Base-by-base conservation (phyloP, 1,284 basidiomycete genomes). In the Cutaneotrichosporon sp. region DNA sequence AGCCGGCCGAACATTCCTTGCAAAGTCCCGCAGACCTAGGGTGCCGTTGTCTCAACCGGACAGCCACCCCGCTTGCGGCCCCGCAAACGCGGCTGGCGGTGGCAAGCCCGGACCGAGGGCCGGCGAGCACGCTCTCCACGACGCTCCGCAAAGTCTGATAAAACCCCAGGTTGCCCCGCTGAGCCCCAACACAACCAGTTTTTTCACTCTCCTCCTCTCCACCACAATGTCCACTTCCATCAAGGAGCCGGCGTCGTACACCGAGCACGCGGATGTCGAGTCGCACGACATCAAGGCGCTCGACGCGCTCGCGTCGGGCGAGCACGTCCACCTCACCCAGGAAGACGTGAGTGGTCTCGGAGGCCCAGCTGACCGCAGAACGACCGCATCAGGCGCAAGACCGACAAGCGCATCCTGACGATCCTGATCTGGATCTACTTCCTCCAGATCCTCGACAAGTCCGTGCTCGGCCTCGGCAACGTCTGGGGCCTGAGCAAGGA, bases 391-490 rank as follows among this genome's bases (percentile, higher is more conserved):
- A 31, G 66, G 11, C 56, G 66, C 20, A 72, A 72, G 61, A 69
- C 68, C 27, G 70, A 72, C 55, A 67, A 61, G 54, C 47, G 52
- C 11, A 68, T 72, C 31, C 63, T 75, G 9, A 33, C 57, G 33
- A 66, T 72, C 52, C 66, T 75, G 50, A 59, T 68, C 36, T 71
- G 68, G 72, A 62, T 76, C 16, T 75, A 74, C 64, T 71, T 74
- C 56, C 45, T 75, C 22, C 73, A 75, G 54, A 72, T 71, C 58
- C 60, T 74, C 38, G 72, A 73, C 64, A 73, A 73, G 60, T 53
- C 59, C 8, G 54, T 45, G 18, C 62, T 76, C n/a, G 76, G 76
- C 29, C 70, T 73, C 53, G 73, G 69, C 3, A 74, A 75, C 53
- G 68, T 70, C 24, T 74, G 74, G 56, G 70, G 70, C 22, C 62